A percentile compares a stretch with the other conserved stretches of the same genome.
Conservation (phyloP, 805 yeast species). For the Ogataea methanolica region DNA sequence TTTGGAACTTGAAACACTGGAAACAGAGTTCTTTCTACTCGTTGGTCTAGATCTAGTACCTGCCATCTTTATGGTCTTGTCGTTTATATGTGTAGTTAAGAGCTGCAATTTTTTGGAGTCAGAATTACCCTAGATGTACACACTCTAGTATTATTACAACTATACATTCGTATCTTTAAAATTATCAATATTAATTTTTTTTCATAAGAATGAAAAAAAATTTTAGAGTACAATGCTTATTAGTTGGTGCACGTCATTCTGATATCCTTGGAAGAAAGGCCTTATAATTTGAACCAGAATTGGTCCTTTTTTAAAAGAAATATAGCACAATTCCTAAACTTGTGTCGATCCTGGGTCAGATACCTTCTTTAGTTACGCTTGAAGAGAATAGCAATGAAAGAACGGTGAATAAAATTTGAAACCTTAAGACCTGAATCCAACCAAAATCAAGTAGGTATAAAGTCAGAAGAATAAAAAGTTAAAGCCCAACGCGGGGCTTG, state of each 20-base stretch:
- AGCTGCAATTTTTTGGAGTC: neutral
- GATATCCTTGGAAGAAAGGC: neutral
- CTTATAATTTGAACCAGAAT: neutral
- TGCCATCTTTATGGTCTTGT: neutral
- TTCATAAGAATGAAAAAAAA: neutral
- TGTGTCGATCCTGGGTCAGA: too few species aligned
- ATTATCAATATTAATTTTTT: neutral
- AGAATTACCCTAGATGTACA: neutral
- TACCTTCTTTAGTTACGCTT: too few species aligned
- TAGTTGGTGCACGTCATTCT: neutral
- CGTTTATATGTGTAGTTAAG: neutral
- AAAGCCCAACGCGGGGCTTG: slow-evolving; percentile 26
- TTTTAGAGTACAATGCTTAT: neutral
- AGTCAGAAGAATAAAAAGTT: slow-evolving; percentile 2
- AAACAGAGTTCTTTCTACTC: neutral
- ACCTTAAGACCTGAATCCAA: neutral
- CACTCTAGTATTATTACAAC: neutral
- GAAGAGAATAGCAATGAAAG: neutral
- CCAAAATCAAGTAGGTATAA: neutral
- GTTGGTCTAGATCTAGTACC: neutral
- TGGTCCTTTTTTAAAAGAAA: neutral
- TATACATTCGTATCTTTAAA: neutral
- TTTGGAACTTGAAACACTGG: neutral
- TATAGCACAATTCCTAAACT: neutral
- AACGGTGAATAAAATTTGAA: neutral